Base-by-base conservation (phyloP, 78 protist genomes). In the Emiliania huxleyi region DNA sequence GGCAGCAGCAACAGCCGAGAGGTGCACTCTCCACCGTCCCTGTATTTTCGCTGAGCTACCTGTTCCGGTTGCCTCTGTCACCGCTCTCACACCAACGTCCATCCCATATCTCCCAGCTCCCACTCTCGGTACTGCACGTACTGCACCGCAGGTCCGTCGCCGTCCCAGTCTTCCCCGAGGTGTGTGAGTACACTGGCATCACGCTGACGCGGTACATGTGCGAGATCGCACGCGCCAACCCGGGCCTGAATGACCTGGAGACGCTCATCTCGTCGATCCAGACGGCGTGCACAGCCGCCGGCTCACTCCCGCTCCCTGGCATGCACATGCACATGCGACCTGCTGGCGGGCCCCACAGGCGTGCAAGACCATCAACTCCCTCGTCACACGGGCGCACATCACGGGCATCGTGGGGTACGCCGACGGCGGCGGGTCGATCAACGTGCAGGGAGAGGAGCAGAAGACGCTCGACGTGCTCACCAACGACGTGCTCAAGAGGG, bases 391-490 rank as follows among this genome's bases (percentile, higher is more conserved):
- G 40, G 81, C 81, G 21, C 81, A 71, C 0, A 71, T 71, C 81
- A 35, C 42, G 40, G 81, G 81, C 35, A 71, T 35, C 40, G 81
- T n/a, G 40, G 81, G 81, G 22, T 4, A 2, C 35, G 15, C 18
- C 81, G 42, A 40, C 81, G 43, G 83, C 37, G 83, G 83, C 44
- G 83, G 83, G 15, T 5, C 25, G 44, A 73, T 73, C 83, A 73
- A 73, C 83, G 43, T 73, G 43, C 83, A 73, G 71, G 94, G 94
- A 8, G 94, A 93, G 92, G 92, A 93, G 88, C 94, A 93, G 94
- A 93, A 93, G 94, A 87, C 43, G 88, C 94, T 93, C 35, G 94
- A 93, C 69, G 81, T 93, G n/a, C 4, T 87, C 33, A 85, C 94
- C 35, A 93, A 93, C 92, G 94, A 93, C 52, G 88, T 93, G 38